Base-by-base conservation (phyloP, 225 moss, liverwort and hornwort genomes). In the Polytrichum commune region DNA sequence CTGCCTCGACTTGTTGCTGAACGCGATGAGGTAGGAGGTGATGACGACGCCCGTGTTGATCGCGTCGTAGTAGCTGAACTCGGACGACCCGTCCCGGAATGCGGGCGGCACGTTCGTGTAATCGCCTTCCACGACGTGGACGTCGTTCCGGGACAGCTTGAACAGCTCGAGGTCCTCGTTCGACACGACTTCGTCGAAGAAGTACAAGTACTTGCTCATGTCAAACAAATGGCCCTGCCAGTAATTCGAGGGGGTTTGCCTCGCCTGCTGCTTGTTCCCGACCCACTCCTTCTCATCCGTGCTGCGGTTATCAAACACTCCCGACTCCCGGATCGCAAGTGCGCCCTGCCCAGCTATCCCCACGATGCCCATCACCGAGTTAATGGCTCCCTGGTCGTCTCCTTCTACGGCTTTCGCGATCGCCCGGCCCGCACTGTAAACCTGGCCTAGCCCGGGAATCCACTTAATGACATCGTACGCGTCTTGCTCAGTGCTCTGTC, bases 311-410 rank as follows among this genome's bases (percentile, higher is more conserved):
- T 60, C 60, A 25, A 60, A 60, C 60, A 60, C 0, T 1, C 60
- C 60, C 25, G 60, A 60, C 7, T 60, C 60, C 25, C 60, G 60
- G n/a, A 60, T 60, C 22, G n/a, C 60, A n/a, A 60, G 60, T n/a
- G 25, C 25, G 23, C 23, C 22, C 60, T 25, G n/a, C 25, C 60
- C 60, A 2, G 23, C 60, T n/a, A 60, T 0, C 7, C 60, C 60
- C 5, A 10, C n/a, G 0, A 25, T 60, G 60, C 60, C 60, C 5
- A 60, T n/a, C n/a, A 60, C 25, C 8, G 60, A 60, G 10, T 60
- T 25, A 22, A 60, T n/a, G 25, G 60, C 60, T n/a, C 60, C 60
- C 25, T 60, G 60, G 25, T 10, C n/a, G 10, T 60, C 60, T 60
- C 60, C 60, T n/a, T 60, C 60, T 60, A 60, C 23, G 25, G 23